These are phyloP conservation scores for Malus asiatica DNA, from an alignment of 306 rosid genomes.

Conservation along the genomic window DNA sequence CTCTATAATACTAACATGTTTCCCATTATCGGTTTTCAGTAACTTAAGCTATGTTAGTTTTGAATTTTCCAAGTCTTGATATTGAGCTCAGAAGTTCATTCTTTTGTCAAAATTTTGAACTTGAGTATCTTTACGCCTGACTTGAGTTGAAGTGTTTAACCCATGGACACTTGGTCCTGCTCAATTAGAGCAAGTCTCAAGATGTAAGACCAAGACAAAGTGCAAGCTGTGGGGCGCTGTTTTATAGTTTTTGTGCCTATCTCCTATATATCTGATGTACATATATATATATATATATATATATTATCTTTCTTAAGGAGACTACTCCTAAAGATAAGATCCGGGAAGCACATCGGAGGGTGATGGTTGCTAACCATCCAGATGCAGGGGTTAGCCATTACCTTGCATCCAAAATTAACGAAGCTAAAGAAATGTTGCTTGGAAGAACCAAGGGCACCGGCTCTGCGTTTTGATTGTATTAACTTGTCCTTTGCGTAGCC, in stretches of 20 bases:
- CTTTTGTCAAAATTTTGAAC: background rate
- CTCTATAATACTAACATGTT: too few species aligned
- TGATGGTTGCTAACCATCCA: conserved; percentile 94
- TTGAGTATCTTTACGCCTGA: background rate
- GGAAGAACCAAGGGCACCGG: conserved; percentile 55
- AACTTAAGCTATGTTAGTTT: background rate
- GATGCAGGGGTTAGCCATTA: conserved; percentile 94
- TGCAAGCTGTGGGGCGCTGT: background rate
- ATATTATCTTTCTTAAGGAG: conserved; percentile 29
- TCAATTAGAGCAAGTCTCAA: background rate
- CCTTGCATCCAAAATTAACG: conserved; percentile 86
- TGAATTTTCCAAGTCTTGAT: background rate
- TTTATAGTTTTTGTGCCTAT: background rate
- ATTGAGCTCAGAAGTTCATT: background rate
- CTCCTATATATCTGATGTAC: background rate
- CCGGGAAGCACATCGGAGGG: conserved; percentile 83
- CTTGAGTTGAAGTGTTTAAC: background rate
- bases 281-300: too few species aligned
- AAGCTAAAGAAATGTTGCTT: conserved; percentile 68
- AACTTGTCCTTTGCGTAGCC: background rate
- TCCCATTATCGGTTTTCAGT: background rate
- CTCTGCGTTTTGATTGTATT: conserved; percentile 55
- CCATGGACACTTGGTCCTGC: background rate
- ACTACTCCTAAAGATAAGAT: conserved; percentile 57
- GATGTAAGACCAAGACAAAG: background rate